These are phyloP conservation scores for Podila clonocystis DNA, from an alignment of 192 early-diverging fungal species.

Conservation along the genomic window DNA sequence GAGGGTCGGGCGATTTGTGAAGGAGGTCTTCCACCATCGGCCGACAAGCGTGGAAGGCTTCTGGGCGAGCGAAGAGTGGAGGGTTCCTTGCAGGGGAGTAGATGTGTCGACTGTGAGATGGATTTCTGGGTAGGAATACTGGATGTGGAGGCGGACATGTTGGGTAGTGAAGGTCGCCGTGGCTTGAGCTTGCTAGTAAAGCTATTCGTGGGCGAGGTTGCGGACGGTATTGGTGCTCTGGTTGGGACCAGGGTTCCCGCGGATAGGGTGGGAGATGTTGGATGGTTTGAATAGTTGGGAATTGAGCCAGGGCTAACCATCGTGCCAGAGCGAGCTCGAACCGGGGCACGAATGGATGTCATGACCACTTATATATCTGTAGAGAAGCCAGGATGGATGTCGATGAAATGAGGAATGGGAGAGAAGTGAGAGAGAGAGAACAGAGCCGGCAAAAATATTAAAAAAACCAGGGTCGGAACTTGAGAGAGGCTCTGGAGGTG, in stretches of 20 bases:
- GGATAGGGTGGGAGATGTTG: neutral
- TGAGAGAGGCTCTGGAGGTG: neutral
- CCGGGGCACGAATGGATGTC: conserved; percentile 16
- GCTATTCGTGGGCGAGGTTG: neutral
- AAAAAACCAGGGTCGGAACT: neutral
- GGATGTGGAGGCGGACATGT: conserved; percentile 11
- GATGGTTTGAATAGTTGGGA: neutral
- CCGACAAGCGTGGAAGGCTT: conserved; percentile 6
- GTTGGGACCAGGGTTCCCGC: neutral
- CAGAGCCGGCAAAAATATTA: neutral
- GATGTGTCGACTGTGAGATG: neutral
- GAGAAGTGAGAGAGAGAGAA: neutral
- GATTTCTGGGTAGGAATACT: conserved; percentile 12
- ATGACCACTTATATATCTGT: neutral
- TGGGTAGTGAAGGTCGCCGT: conserved; percentile 32
- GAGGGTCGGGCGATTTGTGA: conserved; percentile 21
- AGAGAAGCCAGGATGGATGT: neutral
- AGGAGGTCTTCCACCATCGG: neutral
- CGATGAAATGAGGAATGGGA: neutral
- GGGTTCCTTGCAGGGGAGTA: conserved; percentile 3
- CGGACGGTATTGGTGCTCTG: neutral
- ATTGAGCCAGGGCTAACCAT: neutral
- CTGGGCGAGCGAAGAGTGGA: neutral
- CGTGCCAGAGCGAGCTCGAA: conserved; percentile 29
- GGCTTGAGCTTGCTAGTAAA: conserved; percentile 15